Base-by-base conservation (phyloP, 306 rosid genomes). In the Albizia julibrissin region DNA sequence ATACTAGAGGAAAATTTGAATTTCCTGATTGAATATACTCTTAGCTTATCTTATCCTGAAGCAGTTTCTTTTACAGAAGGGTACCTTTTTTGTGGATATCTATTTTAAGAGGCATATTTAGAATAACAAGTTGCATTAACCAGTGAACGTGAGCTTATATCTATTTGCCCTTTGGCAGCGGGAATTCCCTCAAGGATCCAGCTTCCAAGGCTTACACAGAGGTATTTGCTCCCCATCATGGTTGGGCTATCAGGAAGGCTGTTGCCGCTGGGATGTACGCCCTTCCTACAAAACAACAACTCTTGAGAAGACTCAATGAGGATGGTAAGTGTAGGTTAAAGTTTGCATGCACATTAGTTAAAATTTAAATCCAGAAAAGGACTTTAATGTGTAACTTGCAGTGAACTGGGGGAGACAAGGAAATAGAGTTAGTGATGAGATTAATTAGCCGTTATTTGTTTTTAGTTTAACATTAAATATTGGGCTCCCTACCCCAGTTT, bases 221-320 rank as follows among this genome's bases (percentile, higher is more conserved):
- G 81, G 94, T 86, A 75, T 85, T 93, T 82, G 96, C 97, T 68
- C 96, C 97, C 37, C 83, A 95, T 83, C 99, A 95, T 85, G 91
- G 91, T 22, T 95, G 99, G 99, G 91, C 89, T 19, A 93, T 95
- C 82, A 89, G 97, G 87, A 93, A 86, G 84, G 98, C 94, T 52
- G 99, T 93, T 83, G 90, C 90, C 13, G 99, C 92, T 12, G 99
- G 98, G 85, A 91, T 95, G 99, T 95, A 91, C 80, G 88, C 88
- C 59, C 91, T 95, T 79, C 99, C 98, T 46, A 88, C 99, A 18
- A 91, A 77, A 77, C 84, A 85, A 72, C 96, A 95, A 47, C 86
- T 93, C 40, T 26, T 93, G 86, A 84, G 40, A n/a, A 93, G 75
- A 86, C 94, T 95, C 87, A 87, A 93, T 70, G 97, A 93, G 89